A percentile compares a stretch with the other conserved stretches of the same genome.
phyloP scores from a whole-genome alignment of 2,329 filamentous ascomycete genomes.

The Ophiostoma triangulosporum region DNA sequence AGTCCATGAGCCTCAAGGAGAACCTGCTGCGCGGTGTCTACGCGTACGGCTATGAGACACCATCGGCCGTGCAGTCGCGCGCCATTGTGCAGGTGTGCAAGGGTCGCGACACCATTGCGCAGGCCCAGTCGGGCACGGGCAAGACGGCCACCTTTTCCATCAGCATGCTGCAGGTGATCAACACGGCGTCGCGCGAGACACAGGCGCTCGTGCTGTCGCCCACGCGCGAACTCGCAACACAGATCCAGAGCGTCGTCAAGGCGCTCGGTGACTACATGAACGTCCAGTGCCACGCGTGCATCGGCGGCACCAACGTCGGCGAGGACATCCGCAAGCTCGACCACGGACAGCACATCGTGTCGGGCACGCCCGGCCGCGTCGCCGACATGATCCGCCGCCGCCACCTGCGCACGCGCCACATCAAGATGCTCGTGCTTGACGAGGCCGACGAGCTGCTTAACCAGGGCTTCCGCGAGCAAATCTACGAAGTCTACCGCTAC shows the following conservation, averaged over 20 bases:
- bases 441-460: slow-evolving; percentile 59
- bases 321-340: slow-evolving; percentile 97
- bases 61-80: slow-evolving; percentile 92
- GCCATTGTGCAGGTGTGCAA: slow-evolving; percentile 99
- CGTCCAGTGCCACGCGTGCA: slow-evolving; percentile 96
- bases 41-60: slow-evolving; percentile 96
- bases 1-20: slow-evolving; percentile 95
- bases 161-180: slow-evolving; percentile 90
- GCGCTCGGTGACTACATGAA: slow-evolving; percentile 99
- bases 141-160: slow-evolving; percentile 97
- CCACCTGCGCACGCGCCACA: slow-evolving; percentile 43
- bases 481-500: slow-evolving; percentile 97
- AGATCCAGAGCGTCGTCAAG: slow-evolving; percentile 98
- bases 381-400: slow-evolving; percentile 49
- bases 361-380: slow-evolving; percentile 91
- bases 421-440: slow-evolving; percentile 51
- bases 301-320: slow-evolving; percentile 93
- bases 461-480: slow-evolving; percentile 93
- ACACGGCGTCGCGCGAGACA: slow-evolving; percentile 81
- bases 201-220: slow-evolving; percentile 93
- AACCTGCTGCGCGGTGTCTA: slow-evolving; percentile 95
- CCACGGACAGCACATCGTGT: slow-evolving; percentile 95
- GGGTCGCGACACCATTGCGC: slow-evolving; percentile 94
- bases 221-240: slow-evolving; percentile 89
- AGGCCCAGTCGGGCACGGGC: slow-evolving; percentile 92